Evolutionary conservation across 208 protist genomes (phyloP), one percentile per base, ranked within the genome.

Genomic region (Trypanosoma conorhini): DNA sequence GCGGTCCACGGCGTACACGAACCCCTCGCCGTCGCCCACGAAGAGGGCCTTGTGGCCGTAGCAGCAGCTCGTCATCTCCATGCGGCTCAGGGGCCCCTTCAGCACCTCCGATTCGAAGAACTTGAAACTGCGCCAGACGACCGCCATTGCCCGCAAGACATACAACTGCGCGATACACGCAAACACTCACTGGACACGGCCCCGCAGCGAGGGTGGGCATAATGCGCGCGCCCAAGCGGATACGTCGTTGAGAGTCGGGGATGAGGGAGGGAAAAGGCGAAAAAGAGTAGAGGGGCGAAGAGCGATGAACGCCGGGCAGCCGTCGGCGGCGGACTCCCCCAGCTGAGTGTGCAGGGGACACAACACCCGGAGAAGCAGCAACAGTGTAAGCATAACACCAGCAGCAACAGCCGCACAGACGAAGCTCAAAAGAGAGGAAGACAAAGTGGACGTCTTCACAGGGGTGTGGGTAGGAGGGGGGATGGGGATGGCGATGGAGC

Each of bases 21-120:
- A 82, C 9, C 95, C 94, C 22, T 93, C 80, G 62, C 68, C 62
- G 80, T 91, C 91, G 33, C 93, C 95, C 50, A 96, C 81, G 48
- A 97, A 87, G 30, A 98, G 60, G 21, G 81, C 67, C 56, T 90
- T 85, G n/a, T 87, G 73, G 15, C 89, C 91, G 74, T 90, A 88
- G 44, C 88, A 90, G 62, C 74, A 82, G 63, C 81, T 87, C 50
- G 84, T 88, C 19, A 93, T 85, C 38, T 88, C 76, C 66, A 95
- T 66, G 70, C 77, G 77, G 67, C 85, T 50, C 22, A 86, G 58
- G 13, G 71, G 71, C n/a, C 61, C 70, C 40, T 76, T 79, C 30
- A 88, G 17, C 10, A 72, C 62, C 12, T 85, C 72, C 13, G 77
- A 50, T 0, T 91, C 85, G 63, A 94, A 94, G 65, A 94, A 94